phyloP scores from a whole-genome alignment of 225 moss, liverwort and hornwort species.

The Antitrichia curtipendula region DNA sequence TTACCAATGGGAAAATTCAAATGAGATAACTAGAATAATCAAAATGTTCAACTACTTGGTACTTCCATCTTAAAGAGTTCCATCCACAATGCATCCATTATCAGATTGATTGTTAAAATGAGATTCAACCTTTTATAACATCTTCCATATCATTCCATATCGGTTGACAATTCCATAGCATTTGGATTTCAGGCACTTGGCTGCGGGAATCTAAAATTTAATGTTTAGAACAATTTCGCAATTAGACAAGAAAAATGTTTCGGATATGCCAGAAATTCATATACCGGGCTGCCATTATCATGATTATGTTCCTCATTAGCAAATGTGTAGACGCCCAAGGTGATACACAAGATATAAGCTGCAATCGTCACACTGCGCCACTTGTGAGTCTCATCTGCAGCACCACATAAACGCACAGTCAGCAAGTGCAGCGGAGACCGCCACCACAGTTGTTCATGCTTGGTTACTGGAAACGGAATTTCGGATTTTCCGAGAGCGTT shows the following conservation, averaged over 20 bases:
- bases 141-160: not conserved
- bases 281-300: not conserved
- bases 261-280: not conserved
- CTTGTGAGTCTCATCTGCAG: conserved; percentile 33
- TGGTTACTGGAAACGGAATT: not conserved
- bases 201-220: not conserved
- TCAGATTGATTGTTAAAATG: not conserved
- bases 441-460: not conserved
- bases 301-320: conserved; percentile 14
- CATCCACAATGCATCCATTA: not conserved
- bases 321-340: conserved; percentile 20
- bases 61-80: not conserved
- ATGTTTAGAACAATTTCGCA: not conserved
- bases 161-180: not conserved
- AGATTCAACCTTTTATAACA: not conserved
- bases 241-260: not conserved
- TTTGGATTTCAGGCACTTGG: not conserved
- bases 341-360: conserved; percentile 28
- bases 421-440: not conserved
- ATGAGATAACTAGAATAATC: not conserved
- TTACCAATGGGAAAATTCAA: not conserved
- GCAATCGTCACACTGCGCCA: conserved; percentile 45
- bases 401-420: not conserved
- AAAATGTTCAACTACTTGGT: not conserved
- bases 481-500: not conserved